These are phyloP conservation scores for Suillus plorans DNA, from an alignment of 768 basidiomycete species.

Conservation along the genomic window DNA sequence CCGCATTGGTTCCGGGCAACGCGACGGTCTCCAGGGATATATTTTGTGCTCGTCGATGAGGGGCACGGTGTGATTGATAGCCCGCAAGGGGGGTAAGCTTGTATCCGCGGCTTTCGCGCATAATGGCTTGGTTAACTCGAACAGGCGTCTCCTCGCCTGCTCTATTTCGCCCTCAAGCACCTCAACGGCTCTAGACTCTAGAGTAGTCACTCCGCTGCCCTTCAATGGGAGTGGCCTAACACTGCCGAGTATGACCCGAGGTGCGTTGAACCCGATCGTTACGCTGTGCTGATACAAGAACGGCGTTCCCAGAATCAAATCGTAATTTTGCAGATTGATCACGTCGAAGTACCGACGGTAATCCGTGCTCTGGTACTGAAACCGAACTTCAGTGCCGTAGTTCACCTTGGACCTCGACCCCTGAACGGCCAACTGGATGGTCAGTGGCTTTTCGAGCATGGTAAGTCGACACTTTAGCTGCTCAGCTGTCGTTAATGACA, in stretches of 20 bases:
- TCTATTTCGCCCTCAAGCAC: too few species aligned
- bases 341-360: conserved; percentile 33
- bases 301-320: conserved; percentile 39
- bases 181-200: too few species aligned
- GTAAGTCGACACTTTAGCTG: conserved; percentile 16
- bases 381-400: conserved; percentile 8
- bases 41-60: too few species aligned
- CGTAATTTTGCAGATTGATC: conserved; percentile 37
- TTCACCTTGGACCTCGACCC: conserved; percentile 20
- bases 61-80: too few species aligned
- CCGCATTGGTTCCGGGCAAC: background rate
- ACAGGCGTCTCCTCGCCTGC: too few species aligned
- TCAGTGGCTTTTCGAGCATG: conserved; percentile 23
- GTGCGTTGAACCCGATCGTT: conserved; percentile 12
- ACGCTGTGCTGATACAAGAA: conserved; percentile 12
- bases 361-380: conserved; percentile 18
- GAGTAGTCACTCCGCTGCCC: background rate
- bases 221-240: background rate
- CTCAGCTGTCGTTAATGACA: conserved; percentile 27
- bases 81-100: too few species aligned
- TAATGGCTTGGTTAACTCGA: too few species aligned
- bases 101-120: too few species aligned
- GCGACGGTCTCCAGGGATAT: too few species aligned
- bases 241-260: background rate
- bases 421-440: conserved; percentile 27